phyloP scores from a whole-genome alignment of 495 filamentous ascomycete genomes.

The Neurospora cerealis region DNA sequence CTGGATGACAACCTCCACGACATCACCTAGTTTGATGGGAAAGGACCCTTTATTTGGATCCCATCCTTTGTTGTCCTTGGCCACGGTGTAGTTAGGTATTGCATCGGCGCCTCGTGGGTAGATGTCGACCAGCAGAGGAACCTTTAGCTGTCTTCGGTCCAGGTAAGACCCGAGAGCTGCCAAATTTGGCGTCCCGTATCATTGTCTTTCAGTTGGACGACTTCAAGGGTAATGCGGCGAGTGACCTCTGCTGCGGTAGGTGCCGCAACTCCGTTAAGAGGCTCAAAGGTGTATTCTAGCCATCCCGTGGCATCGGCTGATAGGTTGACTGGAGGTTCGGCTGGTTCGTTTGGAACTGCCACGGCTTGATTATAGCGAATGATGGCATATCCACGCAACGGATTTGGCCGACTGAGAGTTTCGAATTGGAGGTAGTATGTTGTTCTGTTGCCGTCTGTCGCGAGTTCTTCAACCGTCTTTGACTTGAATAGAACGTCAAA shows the following conservation, averaged over 20 bases:
- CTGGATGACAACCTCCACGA: conserved; percentile 51
- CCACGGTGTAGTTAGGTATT: conserved; percentile 32
- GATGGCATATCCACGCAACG: conserved; percentile 40
- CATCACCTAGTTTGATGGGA: conserved; percentile 46
- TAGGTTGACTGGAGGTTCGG: conserved; percentile 26
- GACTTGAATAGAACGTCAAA: conserved; percentile 43
- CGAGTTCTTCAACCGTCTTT: conserved; percentile 32
- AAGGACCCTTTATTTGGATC: conserved; percentile 42
- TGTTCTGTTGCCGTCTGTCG: conserved; percentile 26
- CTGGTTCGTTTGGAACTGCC: conserved; percentile 7
- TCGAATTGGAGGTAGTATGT: conserved; percentile 48
- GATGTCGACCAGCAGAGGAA: conserved; percentile 46
- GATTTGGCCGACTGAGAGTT: conserved; percentile 34
- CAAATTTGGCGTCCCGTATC: conserved; percentile 11
- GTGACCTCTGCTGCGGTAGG: conserved; percentile 45
- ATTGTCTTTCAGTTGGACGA: conserved; percentile 19
- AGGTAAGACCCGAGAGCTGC: conserved; percentile 25
- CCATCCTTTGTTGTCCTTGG: conserved; percentile 39
- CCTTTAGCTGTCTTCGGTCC: conserved; percentile 33
- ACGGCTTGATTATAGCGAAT: conserved; percentile 33
- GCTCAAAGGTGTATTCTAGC: conserved; percentile 46
- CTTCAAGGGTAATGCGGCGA: conserved; percentile 36
- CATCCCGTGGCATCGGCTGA: conserved; percentile 32
- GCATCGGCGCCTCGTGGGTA: conserved; percentile 35
- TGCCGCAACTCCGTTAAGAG: conserved; percentile 24